Evolutionary conservation across 2,329 filamentous ascomycete species (phyloP), one percentile per base, ranked within the genome.

Genomic region (Colletotrichum incanum): DNA sequence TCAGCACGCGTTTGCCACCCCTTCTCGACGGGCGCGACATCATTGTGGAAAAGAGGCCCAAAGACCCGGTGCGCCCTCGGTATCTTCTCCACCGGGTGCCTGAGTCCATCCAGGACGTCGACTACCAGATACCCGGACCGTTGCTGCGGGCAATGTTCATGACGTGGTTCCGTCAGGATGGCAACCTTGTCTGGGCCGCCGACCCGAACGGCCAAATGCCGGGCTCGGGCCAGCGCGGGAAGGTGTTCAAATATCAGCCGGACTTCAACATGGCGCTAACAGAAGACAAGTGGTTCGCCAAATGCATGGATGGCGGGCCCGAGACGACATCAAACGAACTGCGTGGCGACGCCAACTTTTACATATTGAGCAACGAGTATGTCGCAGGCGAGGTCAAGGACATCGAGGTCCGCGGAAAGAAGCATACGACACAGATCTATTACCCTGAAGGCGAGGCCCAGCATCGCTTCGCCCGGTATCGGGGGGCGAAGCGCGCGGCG

Each of bases 401-500:
- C 23, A 49, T 74, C 16, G 54, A 45, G 5, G n/a, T 23, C 12
- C 62, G 54, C n/a, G 73, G 70, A 26, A 49, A 47, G 9, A 59
- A 39, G n/a, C 65, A 60, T 31, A 28, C 16, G 3, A 2, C 31
- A 6, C 60, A 64, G 3, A 59, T 4, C 16, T 14, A 34, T 20
- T 69, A 72, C 52, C 76, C 78, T 47, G 65, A 74, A 20, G 73
- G 77, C 65, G 73, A 75, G 26, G 69, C 71, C 1, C 74, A 79
- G 39, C 50, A 74, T 16, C 62, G 74, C 23, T 84, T 81, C 73
- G 80, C 82, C 2, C 65, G 62, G 3, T 81, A 84, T 63, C 84
- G 84, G 14, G 86, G 85, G 1, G 80, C 80, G 65, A 80, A 82
- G 52, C 83, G 86, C 55, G 86, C 85, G 9, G 86, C 82, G 23